A percentile compares a stretch with the other conserved stretches of the same genome.
Conservation (phyloP, 495 filamentous ascomycete species). For the Cairneyella variabilis region DNA sequence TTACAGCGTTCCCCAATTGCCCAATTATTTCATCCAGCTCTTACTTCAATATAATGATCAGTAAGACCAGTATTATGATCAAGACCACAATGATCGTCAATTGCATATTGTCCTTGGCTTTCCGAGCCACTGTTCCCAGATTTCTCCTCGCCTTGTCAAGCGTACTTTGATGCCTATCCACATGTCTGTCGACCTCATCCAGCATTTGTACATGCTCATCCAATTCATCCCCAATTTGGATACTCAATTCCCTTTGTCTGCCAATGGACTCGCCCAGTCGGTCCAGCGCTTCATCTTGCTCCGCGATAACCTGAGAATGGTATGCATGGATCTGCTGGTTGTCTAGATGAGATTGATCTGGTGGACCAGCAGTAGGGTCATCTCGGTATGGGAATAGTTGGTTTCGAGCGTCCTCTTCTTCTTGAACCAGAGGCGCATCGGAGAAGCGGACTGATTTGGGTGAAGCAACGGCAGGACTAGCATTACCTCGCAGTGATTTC, state of each 20-base stretch:
- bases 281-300: slow-evolving; percentile 95
- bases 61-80: slow-evolving; percentile 71
- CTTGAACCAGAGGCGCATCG: slow-evolving; percentile 53
- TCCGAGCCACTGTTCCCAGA: slow-evolving; percentile 63
- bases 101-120: slow-evolving; percentile 76
- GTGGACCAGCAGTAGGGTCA: slow-evolving; percentile 37
- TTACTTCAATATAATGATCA: slow-evolving; percentile 77
- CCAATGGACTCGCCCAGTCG: slow-evolving; percentile 77
- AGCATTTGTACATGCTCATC: slow-evolving; percentile 85
- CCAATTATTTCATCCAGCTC: neutral
- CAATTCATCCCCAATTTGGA: slow-evolving; percentile 94
- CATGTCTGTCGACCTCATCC: slow-evolving; percentile 78
- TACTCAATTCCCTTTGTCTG: slow-evolving; percentile 88
- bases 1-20: too few relatives aligned
- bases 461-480: slow-evolving; percentile 16
- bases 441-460: slow-evolving; percentile 88
- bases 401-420: slow-evolving; percentile 50
- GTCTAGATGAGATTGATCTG: slow-evolving; percentile 60
- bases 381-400: slow-evolving; percentile 66
- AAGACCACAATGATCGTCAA: slow-evolving; percentile 71
- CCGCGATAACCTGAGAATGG: slow-evolving; percentile 69
- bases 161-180: slow-evolving; percentile 74
- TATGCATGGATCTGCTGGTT: slow-evolving; percentile 88
- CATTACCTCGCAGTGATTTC: slow-evolving; percentile 23
- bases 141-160: slow-evolving; percentile 70